These are phyloP conservation scores for Aspergillus sojae DNA, from an alignment of 2,329 filamentous ascomycete species.

Conservation along the genomic window DNA sequence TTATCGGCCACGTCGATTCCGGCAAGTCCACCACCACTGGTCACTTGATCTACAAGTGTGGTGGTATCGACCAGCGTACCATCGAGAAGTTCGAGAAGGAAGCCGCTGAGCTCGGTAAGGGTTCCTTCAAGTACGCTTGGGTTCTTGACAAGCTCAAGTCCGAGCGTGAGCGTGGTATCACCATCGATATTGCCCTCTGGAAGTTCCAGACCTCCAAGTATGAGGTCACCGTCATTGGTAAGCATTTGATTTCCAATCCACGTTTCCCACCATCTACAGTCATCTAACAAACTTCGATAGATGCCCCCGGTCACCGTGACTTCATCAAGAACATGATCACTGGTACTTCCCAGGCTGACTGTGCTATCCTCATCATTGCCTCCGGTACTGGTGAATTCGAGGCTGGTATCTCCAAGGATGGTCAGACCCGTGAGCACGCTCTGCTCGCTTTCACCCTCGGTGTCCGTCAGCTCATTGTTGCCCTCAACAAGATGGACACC, in stretches of 20 bases:
- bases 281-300: slow-evolving; percentile 46
- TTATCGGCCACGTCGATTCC: slow-evolving; percentile 99
- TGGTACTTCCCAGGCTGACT: slow-evolving; percentile 99
- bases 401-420: slow-evolving; percentile 99
- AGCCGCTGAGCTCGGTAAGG: slow-evolving; percentile 99
- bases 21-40: slow-evolving; percentile 97
- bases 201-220: slow-evolving; percentile 99
- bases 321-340: slow-evolving; percentile 99
- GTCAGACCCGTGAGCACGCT: slow-evolving; percentile 99
- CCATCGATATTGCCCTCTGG: slow-evolving; percentile 99
- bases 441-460: slow-evolving; percentile 99
- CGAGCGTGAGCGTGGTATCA: slow-evolving; percentile 99
- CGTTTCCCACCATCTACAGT: neutral
- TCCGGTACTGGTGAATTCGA: slow-evolving; percentile 99
- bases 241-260: slow-evolving; percentile 27
- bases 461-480: slow-evolving; percentile 99
- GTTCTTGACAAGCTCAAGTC: slow-evolving; percentile 99
- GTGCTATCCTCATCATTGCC: slow-evolving; percentile 99
- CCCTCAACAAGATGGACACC: slow-evolving; percentile 99
- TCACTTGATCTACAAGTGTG: slow-evolving; percentile 99
- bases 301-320: slow-evolving; percentile 99
- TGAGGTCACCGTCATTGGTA: slow-evolving; percentile 97
- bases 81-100: slow-evolving; percentile 99
- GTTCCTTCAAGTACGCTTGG: slow-evolving; percentile 99
- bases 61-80: slow-evolving; percentile 99